phyloP scores from a whole-genome alignment of 441 rosid genomes.

The Pelargonium citronellum region DNA sequence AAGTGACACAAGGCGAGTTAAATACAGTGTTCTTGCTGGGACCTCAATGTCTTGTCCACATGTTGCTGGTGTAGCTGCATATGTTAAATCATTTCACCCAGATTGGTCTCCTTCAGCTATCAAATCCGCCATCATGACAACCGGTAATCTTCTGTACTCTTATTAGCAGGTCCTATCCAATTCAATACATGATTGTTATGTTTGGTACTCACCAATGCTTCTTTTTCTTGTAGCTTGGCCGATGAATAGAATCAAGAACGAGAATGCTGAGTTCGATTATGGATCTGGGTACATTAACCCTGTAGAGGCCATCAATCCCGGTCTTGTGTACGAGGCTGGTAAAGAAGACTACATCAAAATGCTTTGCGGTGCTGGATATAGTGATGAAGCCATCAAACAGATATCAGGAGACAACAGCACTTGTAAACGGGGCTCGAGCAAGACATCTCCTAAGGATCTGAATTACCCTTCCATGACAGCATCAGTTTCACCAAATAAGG shows the following conservation, averaged over 20 bases:
- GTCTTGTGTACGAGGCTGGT: conserved; percentile 35
- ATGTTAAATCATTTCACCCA: conserved; percentile 42
- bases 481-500: conserved; percentile 3
- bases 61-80: conserved; percentile 44
- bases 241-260: conserved; percentile 27
- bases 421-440: conserved; percentile 16
- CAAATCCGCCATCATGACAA: conserved; percentile 63
- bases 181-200: not conserved
- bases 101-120: conserved; percentile 57
- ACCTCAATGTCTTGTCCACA: conserved; percentile 52
- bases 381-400: not conserved
- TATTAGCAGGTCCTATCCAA: not conserved
- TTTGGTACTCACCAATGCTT: not conserved
- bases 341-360: conserved; percentile 33
- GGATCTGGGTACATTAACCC: conserved; percentile 49
- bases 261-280: conserved; percentile 34
- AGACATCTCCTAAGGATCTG: conserved; percentile 26
- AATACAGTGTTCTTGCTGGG: not conserved
- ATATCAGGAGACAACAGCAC: conserved; percentile 30
- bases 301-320: conserved; percentile 32
- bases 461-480: conserved; percentile 42
- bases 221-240: conserved; percentile 27
- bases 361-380: conserved; percentile 29
- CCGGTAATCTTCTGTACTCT: conserved; percentile 26
- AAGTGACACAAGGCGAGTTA: not conserved